Evolutionary conservation across 352 stramenopile genomes (phyloP), one percentile per base, ranked within the genome.

Genomic region (Peronospora farinosa): DNA sequence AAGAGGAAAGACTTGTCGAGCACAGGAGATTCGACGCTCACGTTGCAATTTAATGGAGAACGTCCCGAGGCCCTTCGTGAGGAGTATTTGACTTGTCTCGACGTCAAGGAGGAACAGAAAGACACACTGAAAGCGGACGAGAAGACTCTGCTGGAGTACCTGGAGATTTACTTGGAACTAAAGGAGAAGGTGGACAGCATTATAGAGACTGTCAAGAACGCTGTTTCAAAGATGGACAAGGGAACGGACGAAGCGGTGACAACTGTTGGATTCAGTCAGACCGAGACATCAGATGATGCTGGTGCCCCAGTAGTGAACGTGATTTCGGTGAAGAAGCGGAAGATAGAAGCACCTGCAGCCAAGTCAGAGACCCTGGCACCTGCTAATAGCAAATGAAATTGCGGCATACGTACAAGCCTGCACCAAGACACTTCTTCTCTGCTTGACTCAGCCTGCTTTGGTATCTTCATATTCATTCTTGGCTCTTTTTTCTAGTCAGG

Each of bases 131-230:
- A 65, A n/a, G 61, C 59, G 30, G 47, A 73, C 9, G 54, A 70
- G 11, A 64, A 60, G 27, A 65, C 79, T 46, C 36, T 94, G 52
- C 62, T 94, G 17, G 78, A 94, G 40, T 89, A 84, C 49, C 45
- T 94, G 11, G 81, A 91, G 45, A 92, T 94, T 36, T 92, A 91
- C 62, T 62, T 83, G 19, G 81, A 92, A 56, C 60, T 92, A 9
- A 92, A 89, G 58, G 81, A 92, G 44, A 92, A 92, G 51, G 81
- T 90, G 11, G 81, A 92, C 35, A 70, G 67, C 5, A 83, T 93
- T 25, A 80, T 83, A 41, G 74, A 89, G 36, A 83, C 67, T 7
- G 62, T 55, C 2, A 46, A 57, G 19, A n/a, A n/a, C n/a, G n/a
- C n/a, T n/a, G n/a, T n/a, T n/a, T n/a, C n/a, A n/a, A n/a, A n/a